Conservation (phyloP, 2,329 filamentous ascomycete species). For the Aspergillus sp. region DNA sequence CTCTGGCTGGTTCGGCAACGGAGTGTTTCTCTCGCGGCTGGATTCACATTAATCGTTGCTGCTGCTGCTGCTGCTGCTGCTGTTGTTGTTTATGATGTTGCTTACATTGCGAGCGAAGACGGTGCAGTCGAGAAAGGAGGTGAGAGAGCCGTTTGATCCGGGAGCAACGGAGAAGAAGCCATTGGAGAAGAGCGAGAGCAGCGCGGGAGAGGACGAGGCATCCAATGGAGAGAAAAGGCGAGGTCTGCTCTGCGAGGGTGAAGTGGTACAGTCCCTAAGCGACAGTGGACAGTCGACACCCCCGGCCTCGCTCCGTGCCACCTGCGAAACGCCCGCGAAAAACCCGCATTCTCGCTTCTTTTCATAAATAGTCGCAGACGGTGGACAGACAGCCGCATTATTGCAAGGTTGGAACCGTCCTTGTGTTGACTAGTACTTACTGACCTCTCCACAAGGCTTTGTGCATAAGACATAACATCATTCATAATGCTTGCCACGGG, state of each 20-base stretch:
- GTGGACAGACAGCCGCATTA: too few species aligned
- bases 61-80: too few species aligned
- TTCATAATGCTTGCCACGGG: conserved; percentile 7
- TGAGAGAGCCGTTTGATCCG: background rate
- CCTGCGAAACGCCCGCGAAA: background rate
- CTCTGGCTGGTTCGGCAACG: background rate
- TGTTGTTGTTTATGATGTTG: background rate
- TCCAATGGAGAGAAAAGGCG: conserved; percentile 7
- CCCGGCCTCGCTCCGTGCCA: background rate
- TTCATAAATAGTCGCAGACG: background rate
- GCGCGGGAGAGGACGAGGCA: background rate
- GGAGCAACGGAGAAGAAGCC: background rate
- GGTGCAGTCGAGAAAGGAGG: background rate
- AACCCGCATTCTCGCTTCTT: background rate
- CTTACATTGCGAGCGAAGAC: background rate
- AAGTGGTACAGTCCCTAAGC: conserved; percentile 8
- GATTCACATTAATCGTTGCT: background rate
- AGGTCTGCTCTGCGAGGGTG: background rate
- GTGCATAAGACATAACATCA: conserved; percentile 13
- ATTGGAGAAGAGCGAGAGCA: background rate
- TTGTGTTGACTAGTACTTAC: background rate
- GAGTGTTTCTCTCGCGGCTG: background rate
- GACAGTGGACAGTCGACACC: too few species aligned
- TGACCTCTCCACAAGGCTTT: conserved; percentile 12
- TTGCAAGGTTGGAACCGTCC: too few species aligned